Percentiles rank a stretch among this genome's conserved stretches.
These are phyloP conservation scores for Mycena filopes DNA, from an alignment of 768 basidiomycete genomes.

Conservation along the genomic window DNA sequence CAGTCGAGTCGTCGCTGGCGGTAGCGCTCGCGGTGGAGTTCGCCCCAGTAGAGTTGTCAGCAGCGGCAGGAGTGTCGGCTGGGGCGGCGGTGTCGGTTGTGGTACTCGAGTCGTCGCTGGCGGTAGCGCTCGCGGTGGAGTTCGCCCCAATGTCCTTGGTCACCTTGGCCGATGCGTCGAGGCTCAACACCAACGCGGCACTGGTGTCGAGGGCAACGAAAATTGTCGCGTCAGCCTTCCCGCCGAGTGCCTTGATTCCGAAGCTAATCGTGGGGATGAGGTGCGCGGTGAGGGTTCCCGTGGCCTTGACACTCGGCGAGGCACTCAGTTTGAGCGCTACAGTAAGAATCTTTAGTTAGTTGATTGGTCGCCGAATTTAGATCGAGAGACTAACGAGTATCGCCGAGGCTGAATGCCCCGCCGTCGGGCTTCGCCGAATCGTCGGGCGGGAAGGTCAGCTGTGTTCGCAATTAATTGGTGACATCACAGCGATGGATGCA, in stretches of 20 bases:
- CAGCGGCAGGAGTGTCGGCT: too few relatives aligned
- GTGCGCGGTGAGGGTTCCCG: conserved; percentile 56
- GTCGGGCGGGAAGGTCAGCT: conserved; percentile 12
- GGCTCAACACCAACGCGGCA: conserved; percentile 42
- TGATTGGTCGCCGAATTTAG: too few relatives aligned
- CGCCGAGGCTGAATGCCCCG: conserved; percentile 10
- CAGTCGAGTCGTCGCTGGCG: too few relatives aligned
- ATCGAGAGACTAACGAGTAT: conserved; percentile 13
- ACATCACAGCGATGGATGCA: neutral
- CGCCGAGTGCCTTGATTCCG: conserved; percentile 53
- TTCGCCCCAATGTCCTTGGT: conserved; percentile 11
- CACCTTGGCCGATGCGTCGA: conserved; percentile 35
- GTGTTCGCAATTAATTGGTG: neutral
- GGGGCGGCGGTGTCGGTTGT: too few relatives aligned
- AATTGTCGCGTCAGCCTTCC: conserved; percentile 47
- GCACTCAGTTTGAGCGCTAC: conserved; percentile 56
- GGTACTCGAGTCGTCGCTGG: too few relatives aligned
- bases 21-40: too few relatives aligned
- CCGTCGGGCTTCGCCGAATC: neutral
- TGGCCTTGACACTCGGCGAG: conserved; percentile 49
- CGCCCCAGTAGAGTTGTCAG: too few relatives aligned
- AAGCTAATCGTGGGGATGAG: conserved; percentile 60
- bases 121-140: too few relatives aligned
- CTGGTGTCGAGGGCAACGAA: conserved; percentile 55
- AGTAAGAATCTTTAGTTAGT: too few relatives aligned